phyloP scores from a whole-genome alignment of 345 rosid species.

The Populus alba region DNA sequence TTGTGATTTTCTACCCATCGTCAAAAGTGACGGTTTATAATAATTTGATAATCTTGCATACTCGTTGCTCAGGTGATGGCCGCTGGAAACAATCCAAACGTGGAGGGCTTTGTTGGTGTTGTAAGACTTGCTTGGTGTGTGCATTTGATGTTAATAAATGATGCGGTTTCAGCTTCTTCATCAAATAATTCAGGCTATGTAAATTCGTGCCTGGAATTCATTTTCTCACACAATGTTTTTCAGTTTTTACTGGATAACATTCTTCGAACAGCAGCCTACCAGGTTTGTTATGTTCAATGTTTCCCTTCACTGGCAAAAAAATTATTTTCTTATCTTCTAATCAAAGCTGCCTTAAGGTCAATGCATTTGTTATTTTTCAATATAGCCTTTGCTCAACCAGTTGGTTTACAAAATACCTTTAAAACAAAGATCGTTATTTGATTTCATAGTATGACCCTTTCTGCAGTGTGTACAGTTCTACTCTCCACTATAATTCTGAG shows the following conservation, averaged over 20 bases:
- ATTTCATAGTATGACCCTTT: not conserved
- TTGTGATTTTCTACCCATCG: constrained; percentile 15
- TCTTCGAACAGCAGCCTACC: constrained; percentile 81
- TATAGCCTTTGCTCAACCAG: not conserved
- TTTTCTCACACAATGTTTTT: constrained; percentile 75
- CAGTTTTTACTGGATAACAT: constrained; percentile 76
- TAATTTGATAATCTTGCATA: constrained; percentile 28
- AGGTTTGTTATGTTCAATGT: constrained; percentile 38
- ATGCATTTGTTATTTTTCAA: not conserved
- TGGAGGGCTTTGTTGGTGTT: constrained; percentile 75
- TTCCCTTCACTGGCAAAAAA: not conserved
- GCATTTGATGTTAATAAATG: constrained; percentile 76
- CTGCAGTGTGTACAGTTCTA: no score
- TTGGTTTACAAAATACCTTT: not conserved
- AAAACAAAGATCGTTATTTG: no score
- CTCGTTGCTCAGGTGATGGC: constrained; percentile 60
- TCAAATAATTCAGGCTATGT: constrained; percentile 61
- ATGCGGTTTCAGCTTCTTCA: constrained; percentile 49
- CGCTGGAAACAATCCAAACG: constrained; percentile 46
- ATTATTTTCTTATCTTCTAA: not conserved
- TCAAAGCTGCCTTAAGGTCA: not conserved
- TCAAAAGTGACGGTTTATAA: constrained; percentile 11
- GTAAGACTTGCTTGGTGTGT: constrained; percentile 90
- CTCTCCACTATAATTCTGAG: no score
- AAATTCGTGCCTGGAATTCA: constrained; percentile 65